Conservation (phyloP, 768 basidiomycete genomes). For the Amylocystis lapponica region DNA sequence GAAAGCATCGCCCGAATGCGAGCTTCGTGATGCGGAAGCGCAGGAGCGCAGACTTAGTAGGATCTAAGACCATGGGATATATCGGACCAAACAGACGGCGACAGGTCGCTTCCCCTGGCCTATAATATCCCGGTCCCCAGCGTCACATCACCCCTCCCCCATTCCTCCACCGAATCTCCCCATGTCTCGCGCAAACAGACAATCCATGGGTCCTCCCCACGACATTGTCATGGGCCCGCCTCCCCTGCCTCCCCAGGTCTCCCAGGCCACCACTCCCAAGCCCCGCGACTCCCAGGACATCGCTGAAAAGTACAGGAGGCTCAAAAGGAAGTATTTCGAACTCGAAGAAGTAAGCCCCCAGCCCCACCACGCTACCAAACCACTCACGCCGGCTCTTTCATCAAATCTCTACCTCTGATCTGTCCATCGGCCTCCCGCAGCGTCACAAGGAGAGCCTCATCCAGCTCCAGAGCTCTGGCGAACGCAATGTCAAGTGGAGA, state of each 20-base stretch:
- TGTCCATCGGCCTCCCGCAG: constrained; percentile 26
- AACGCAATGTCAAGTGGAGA: constrained; percentile 56
- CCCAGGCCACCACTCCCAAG: constrained; percentile 24
- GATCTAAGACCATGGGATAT: constrained; percentile 13
- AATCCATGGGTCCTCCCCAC: constrained; percentile 32
- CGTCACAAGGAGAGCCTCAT: constrained; percentile 53
- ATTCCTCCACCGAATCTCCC: constrained; percentile 9
- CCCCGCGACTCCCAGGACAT: constrained; percentile 36
- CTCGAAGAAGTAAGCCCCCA: constrained; percentile 59
- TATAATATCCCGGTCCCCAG: constrained; percentile 15
- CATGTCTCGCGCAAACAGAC: constrained; percentile 11
- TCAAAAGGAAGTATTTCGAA: constrained; percentile 62
- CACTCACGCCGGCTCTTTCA: too few species aligned
- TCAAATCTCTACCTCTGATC: neutral
- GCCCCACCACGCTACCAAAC: neutral
- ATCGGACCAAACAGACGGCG: constrained; percentile 21
- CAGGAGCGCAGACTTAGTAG: too few species aligned
- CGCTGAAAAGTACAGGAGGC: constrained; percentile 55
- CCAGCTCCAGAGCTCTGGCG: constrained; percentile 54
- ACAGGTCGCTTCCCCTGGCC: constrained; percentile 19
- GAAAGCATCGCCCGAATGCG: neutral
- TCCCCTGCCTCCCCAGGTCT: constrained; percentile 31
- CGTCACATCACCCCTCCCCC: constrained; percentile 16
- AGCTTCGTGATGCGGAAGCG: neutral
- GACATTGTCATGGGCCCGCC: constrained; percentile 50